Conservation (phyloP, 768 basidiomycete genomes). For the Tylopilus sp. region DNA sequence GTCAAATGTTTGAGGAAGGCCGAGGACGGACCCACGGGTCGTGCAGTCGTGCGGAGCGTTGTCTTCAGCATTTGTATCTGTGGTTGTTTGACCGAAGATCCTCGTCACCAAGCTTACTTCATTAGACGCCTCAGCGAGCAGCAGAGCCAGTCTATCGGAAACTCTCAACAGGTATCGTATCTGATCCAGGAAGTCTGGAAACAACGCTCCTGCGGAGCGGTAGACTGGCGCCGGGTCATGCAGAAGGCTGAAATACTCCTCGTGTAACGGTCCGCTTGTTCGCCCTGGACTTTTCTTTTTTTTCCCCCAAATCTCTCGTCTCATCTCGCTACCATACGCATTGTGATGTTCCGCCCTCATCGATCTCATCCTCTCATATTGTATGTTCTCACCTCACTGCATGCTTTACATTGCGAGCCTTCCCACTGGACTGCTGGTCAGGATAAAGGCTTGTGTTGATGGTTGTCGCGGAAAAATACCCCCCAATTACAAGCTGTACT, state of each 20-base stretch:
- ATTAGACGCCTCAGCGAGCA: constrained; percentile 47
- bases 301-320: background rate
- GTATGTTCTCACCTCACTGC: constrained; percentile 11
- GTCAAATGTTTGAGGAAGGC: constrained; percentile 44
- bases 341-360: background rate
- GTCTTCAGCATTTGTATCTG: constrained; percentile 76
- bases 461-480: constrained; percentile 19
- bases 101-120: constrained; percentile 41
- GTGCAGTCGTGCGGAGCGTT: constrained; percentile 68
- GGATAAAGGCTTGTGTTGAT: constrained; percentile 15
- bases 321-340: constrained; percentile 1
- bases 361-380: constrained; percentile 5
- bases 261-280: constrained; percentile 38
- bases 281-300: background rate
- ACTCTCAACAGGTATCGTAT: constrained; percentile 50
- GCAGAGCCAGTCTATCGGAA: constrained; percentile 56
- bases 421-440: constrained; percentile 20
- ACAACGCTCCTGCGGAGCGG: constrained; percentile 36
- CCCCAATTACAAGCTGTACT: constrained; percentile 22
- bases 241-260: constrained; percentile 51
- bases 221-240: constrained; percentile 64
- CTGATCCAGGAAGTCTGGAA: constrained; percentile 64
- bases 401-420: constrained; percentile 8
- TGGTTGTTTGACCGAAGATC: constrained; percentile 62
- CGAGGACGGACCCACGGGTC: constrained; percentile 36